Evolutionary conservation across 257 asterid genomes (phyloP), one percentile per base, ranked within the genome.

Genomic region (Solanum chilense): DNA sequence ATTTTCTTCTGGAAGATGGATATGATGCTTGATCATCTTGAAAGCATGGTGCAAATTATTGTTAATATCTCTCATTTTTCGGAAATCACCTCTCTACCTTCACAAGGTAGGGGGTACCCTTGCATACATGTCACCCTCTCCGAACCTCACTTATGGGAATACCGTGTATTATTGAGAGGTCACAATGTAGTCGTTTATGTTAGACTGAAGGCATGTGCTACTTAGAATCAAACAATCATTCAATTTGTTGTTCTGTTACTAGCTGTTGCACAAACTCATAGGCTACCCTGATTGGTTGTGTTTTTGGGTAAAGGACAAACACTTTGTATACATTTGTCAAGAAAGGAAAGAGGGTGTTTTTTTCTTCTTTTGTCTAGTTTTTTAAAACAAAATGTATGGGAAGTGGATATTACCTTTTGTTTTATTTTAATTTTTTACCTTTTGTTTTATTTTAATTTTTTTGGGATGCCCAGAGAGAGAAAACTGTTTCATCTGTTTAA

Each of bases 1-100:
- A 89, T 69, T 92, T 93, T 71, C 71, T 85, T 88, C 86, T 66
- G 60, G 84, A 39, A 52, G 68, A 83, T 44, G 83, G 83, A 70
- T 73, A 16, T 86, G 85, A 49, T 23, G 66, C 68, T 47, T 27
- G 16, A 27, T 80, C 12, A 27, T 80, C 85, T 80, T 31, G 13
- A n/a, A 13, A 42, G 23, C 56, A 76, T 75, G 56, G 58, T 41
- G 21, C 58, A 41, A 75, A 75, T 41, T 80, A 47, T n/a, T 49
- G 68, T 47, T 81, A 25, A 29, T 52, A 29, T 47, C 25, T 80
- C 69, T 81, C 18, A 16, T 81, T 81, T n/a, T n/a, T 64, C 1
- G 9, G 33, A n/a, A 64, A 64, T 9, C 7, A 0, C 18, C 33
- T 62, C 16, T 64, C 71, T 64, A 0, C 9, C 16, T 11, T n/a